Percentiles rank a stretch among this genome's conserved stretches.
Evolutionary conservation across 805 yeast species (phyloP).

Genomic region (Grigorovia yakushimaensis): DNA sequence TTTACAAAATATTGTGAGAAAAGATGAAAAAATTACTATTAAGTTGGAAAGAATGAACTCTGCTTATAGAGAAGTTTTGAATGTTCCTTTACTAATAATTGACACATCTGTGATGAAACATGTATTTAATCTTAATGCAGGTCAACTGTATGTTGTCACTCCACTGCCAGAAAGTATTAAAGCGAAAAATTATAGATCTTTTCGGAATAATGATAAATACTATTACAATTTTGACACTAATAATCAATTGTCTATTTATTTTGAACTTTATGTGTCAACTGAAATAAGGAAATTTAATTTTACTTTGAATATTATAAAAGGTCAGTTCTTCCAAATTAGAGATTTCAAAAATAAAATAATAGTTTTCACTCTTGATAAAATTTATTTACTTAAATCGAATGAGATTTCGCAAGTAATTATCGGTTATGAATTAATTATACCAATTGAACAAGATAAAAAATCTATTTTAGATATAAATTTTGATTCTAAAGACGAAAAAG

Average conservation of each 20-base stretch:
- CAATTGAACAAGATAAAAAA: constrained; percentile 3
- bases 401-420: not conserved
- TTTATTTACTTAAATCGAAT: not conserved
- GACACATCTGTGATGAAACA: not conserved
- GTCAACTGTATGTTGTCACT: not conserved
- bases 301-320: not conserved
- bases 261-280: not conserved
- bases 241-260: not conserved
- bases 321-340: not conserved
- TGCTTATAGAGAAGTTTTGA: too few relatives aligned
- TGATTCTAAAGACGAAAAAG: constrained; percentile 1
- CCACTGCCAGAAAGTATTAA: not conserved
- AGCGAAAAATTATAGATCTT: not conserved
- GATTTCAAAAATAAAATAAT: not conserved
- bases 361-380: not conserved
- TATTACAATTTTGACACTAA: not conserved
- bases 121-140: not conserved
- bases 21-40: not conserved
- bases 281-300: not conserved
- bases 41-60: too few relatives aligned
- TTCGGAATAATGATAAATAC: not conserved
- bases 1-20: not conserved
- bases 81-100: too few relatives aligned
- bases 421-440: not conserved
- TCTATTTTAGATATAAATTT: constrained; percentile 10